A percentile compares a stretch with the other conserved stretches of the same genome.
Conservation (phyloP, 2,329 filamentous ascomycete species). For the Phialocephala sp. region DNA sequence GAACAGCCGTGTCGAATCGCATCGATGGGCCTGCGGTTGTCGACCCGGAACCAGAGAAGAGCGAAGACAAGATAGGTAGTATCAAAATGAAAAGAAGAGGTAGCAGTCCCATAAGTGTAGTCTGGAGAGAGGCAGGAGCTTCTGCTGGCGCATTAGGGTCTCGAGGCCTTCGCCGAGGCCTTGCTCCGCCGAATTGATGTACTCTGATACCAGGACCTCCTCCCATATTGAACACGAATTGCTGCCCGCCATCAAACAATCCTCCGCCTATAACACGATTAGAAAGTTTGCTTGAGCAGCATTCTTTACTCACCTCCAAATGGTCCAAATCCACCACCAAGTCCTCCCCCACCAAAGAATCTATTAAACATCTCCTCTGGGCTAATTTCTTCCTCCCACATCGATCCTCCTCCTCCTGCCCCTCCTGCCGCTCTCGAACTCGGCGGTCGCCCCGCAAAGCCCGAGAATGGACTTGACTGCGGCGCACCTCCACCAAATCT, state of each 20-base stretch:
- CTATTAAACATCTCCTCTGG: conserved; percentile 96
- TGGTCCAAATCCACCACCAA: conserved; percentile 66
- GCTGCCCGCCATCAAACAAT: conserved; percentile 77
- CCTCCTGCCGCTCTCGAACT: conserved; percentile 38
- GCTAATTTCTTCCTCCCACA: conserved; percentile 91
- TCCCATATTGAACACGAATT: conserved; percentile 94
- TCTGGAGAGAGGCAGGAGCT: conserved; percentile 54
- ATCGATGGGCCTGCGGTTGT: conserved; percentile 68
- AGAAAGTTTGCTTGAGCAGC: conserved; percentile 19
- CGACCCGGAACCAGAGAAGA: conserved; percentile 67
- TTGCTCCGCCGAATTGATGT: conserved; percentile 88
- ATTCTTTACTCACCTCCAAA: conserved; percentile 56
- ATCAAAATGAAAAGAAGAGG: conserved; percentile 91
- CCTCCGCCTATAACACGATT: conserved; percentile 45
- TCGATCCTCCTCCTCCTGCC: conserved; percentile 59
- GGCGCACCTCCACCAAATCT: conserved; percentile 71
- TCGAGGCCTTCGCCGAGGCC: conserved; percentile 77
- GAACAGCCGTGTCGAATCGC: conserved; percentile 73
- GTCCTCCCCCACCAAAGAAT: conserved; percentile 80
- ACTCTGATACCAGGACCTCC: conserved; percentile 91
- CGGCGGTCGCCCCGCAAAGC: conserved; percentile 56
- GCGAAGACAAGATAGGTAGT: conserved; percentile 79
- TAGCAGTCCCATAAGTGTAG: conserved; percentile 74
- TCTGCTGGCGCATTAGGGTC: conserved; percentile 60
- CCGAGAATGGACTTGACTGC: conserved; percentile 67